These are phyloP conservation scores for Collybiopsis luxurians DNA, from an alignment of 768 basidiomycete genomes.

Conservation along the genomic window DNA sequence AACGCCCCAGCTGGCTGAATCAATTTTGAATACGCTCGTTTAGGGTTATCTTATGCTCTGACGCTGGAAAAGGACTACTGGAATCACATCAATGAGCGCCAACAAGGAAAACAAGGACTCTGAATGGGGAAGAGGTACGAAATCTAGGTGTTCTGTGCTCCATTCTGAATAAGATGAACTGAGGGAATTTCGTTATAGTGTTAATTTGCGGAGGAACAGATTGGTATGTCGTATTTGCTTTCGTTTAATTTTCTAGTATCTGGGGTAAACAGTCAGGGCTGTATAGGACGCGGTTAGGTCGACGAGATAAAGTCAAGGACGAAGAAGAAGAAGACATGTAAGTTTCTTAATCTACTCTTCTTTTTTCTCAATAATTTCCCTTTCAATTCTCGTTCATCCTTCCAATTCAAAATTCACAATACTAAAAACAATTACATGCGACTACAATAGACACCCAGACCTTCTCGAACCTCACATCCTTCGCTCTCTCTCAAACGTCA, in stretches of 20 bases:
- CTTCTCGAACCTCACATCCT: slow-evolving; percentile 86
- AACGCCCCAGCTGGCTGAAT: too few relatives aligned
- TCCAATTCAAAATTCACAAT: too few relatives aligned
- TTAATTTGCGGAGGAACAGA: slow-evolving; percentile 85
- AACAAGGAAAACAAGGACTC: background rate
- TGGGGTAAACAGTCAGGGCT: background rate
- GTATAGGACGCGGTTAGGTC: slow-evolving; percentile 70
- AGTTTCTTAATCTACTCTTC: background rate
- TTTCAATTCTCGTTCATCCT: background rate
- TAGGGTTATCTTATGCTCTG: too few relatives aligned
- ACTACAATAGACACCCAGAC: slow-evolving; percentile 79
- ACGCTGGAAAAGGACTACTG: background rate
- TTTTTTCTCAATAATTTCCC: background rate
- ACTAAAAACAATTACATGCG: too few relatives aligned
- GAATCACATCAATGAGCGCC: slow-evolving; percentile 1
- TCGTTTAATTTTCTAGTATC: background rate
- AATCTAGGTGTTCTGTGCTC: too few relatives aligned
- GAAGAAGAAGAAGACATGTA: slow-evolving; percentile 35
- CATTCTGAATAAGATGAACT: too few relatives aligned
- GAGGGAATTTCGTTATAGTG: slow-evolving; percentile 51
- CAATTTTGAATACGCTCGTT: too few relatives aligned
- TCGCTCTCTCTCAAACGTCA: slow-evolving; percentile 82
- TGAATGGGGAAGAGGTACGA: slow-evolving; percentile 10
- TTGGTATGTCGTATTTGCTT: slow-evolving; percentile 58
- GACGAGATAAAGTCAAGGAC: slow-evolving; percentile 59